A percentile compares a stretch with the other conserved stretches of the same genome.
These are phyloP conservation scores for Phytophthora sansomeana DNA, from an alignment of 352 stramenopile genomes.

Conservation along the genomic window DNA sequence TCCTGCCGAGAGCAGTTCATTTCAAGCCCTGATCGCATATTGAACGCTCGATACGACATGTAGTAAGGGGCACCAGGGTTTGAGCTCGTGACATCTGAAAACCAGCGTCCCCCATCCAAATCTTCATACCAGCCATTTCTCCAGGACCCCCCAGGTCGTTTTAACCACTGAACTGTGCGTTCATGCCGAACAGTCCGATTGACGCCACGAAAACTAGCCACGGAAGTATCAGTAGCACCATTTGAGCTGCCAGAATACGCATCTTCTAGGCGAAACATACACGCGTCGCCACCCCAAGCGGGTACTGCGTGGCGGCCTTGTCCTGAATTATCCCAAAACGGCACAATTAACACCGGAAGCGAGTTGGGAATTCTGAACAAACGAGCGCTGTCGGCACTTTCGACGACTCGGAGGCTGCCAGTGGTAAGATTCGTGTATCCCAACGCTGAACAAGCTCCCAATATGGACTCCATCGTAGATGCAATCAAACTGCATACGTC, in stretches of 20 bases:
- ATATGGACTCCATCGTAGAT: constrained; percentile 27
- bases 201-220: constrained; percentile 16
- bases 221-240: not conserved
- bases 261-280: constrained; percentile 26
- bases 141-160: constrained; percentile 16
- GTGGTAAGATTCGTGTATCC: constrained; percentile 32
- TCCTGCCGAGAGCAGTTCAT: constrained; percentile 20
- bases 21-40: constrained; percentile 27
- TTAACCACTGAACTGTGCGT: constrained; percentile 28
- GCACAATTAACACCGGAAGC: constrained; percentile 26
- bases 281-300: constrained; percentile 35
- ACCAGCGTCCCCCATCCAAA: constrained; percentile 31
- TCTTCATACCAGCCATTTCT: constrained; percentile 42
- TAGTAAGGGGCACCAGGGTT: constrained; percentile 16
- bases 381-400: constrained; percentile 15
- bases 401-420: constrained; percentile 25
- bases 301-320: constrained; percentile 17
- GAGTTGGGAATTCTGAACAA: constrained; percentile 17
- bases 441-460: constrained; percentile 18
- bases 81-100: constrained; percentile 36
- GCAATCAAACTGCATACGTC: constrained; percentile 25
- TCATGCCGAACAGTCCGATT: constrained; percentile 25
- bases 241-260: constrained; percentile 1
- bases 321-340: constrained; percentile 18
- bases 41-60: constrained; percentile 29